Evolutionary conservation across 1,139 yeast genomes (phyloP).

Genomic region (Lodderomyces pseudojiufengensis): DNA sequence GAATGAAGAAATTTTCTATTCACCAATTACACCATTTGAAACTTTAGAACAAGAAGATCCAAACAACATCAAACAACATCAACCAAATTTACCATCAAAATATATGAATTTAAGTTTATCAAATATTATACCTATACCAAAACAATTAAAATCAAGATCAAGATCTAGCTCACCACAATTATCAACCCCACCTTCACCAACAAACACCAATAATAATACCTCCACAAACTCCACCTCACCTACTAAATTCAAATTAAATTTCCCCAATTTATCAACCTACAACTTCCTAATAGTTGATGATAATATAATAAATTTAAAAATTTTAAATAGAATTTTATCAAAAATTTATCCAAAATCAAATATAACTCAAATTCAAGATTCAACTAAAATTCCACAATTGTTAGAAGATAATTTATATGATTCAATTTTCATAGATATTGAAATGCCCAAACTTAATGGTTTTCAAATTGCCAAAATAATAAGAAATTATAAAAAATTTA

Average conservation of each 20-base stretch:
- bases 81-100: too few relatives aligned
- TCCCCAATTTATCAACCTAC: conserved; percentile 24
- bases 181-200: background rate
- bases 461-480: conserved; percentile 34
- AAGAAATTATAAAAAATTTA: conserved; percentile 17
- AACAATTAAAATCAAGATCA: background rate
- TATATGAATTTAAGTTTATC: too few relatives aligned
- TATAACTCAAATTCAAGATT: conserved; percentile 29
- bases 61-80: background rate
- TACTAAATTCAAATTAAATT: conserved; percentile 6
- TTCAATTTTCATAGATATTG: conserved; percentile 42
- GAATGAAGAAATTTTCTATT: conserved; percentile 7
- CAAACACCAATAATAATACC: background rate
- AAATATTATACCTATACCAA: background rate
- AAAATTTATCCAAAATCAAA: conserved; percentile 35
- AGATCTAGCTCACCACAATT: background rate
- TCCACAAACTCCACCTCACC: conserved; percentile 1
- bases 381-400: conserved; percentile 26
- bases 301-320: conserved; percentile 39
- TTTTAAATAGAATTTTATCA: conserved; percentile 29
- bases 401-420: conserved; percentile 25
- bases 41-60: conserved; percentile 2
- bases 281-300: conserved; percentile 42
- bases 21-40: conserved; percentile 15
- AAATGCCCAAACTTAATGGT: conserved; percentile 46